Evolutionary conservation across 2,329 filamentous ascomycete genomes (phyloP), one percentile per base, ranked within the genome.

Genomic region (Aureobasidium sp.): DNA sequence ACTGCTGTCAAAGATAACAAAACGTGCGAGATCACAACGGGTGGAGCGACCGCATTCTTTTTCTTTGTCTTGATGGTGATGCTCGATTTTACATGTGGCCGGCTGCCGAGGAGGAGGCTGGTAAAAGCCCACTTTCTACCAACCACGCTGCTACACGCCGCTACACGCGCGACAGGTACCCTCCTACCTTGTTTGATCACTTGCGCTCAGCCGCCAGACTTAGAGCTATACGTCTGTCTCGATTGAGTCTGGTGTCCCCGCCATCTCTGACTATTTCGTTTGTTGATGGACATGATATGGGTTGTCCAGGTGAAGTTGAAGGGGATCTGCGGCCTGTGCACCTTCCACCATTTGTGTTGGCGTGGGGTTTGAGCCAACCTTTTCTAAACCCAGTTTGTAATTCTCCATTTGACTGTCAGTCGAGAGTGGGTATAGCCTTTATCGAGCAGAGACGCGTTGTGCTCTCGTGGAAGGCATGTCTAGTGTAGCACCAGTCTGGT

Each of bases 31-130:
- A 39, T 5, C 6, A 15, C 21, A 39, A 59, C 44, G 34, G 32
- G 21, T 44, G 27, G 30, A 45, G 57, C 44, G 25, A 30, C 10
- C 32, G 37, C 21, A 15, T 59, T 41, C 59, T 41, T 55, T 61
- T 61, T 61, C 59, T 48, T 30, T 25, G 10, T 25, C 39, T 34
- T 30, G 16, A 53, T 53, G 36, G 34, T 37, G 9, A 45, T 53
- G 25, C 37, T 45, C 32, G 47, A 45, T 45, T 48, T 55, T 27
- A 59, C 45, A 50, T 55, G 45, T 54, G 59, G 59, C 50, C 39
- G 59, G 59, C 9, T 49, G 25, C 34, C 54, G 42, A 58, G 53
- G 30, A 47, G 34, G 59, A 61, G 59, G 59, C 59, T 61, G 59
- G 59, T 11, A 10, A 32, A 32, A 29, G 27, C 49, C 48, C 39